Evolutionary conservation across 2,329 filamentous ascomycete genomes (phyloP).

Genomic region (Fusarium coffeatum): DNA sequence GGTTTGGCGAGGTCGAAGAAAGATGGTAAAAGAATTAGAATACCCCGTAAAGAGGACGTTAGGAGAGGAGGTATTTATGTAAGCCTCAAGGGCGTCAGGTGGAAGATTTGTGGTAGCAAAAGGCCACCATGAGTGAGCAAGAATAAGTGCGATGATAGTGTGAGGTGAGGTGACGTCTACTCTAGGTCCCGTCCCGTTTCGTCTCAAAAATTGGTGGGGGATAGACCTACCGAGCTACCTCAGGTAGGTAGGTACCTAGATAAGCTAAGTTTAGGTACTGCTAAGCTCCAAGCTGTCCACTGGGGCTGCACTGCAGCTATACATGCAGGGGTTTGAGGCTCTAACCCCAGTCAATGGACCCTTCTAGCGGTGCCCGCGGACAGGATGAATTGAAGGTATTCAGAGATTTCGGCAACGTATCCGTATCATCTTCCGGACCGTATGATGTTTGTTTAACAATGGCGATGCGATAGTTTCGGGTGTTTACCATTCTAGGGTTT

Average conservation of each 20-base stretch:
- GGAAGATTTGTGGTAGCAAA: constrained; percentile 13
- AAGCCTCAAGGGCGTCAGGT: constrained; percentile 24
- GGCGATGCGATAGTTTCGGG: not conserved
- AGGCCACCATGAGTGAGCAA: constrained; percentile 9
- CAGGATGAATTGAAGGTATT: not conserved
- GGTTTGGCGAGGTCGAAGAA: not conserved
- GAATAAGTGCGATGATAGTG: constrained; percentile 24
- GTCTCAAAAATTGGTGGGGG: constrained; percentile 35
- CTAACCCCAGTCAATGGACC: constrained; percentile 31
- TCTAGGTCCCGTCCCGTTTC: constrained; percentile 18
- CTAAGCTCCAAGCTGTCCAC: constrained; percentile 7
- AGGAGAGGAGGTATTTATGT: constrained; percentile 2
- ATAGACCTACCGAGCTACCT: not conserved
- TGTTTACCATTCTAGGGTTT: not conserved
- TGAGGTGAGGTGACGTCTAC: constrained; percentile 17
- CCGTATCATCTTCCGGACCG: not conserved
- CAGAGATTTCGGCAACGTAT: not conserved
- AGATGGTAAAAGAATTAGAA: not conserved
- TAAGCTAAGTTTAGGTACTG: constrained; percentile 23
- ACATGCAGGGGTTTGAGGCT: constrained; percentile 29
- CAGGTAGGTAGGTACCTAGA: not conserved
- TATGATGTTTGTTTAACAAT: not conserved
- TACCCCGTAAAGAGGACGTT: not conserved
- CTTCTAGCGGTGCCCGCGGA: constrained; percentile 10
- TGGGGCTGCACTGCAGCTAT: constrained; percentile 8